Conservation (phyloP, 139 green algal genomes). For the Diplosphaera chodatii region DNA sequence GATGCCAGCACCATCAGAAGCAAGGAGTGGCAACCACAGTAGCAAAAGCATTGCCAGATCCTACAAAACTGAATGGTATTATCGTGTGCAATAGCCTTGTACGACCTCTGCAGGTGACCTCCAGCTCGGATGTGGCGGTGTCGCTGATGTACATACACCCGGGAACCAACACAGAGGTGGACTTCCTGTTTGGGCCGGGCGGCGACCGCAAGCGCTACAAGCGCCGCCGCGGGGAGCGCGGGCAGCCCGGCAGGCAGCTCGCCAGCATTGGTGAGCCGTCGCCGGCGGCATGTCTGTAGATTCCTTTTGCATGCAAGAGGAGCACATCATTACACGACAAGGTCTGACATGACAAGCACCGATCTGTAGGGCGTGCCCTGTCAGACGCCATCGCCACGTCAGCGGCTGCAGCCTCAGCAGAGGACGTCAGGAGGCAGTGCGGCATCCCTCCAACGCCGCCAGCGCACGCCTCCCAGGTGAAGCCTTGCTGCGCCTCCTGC, state of each 20-base stretch:
- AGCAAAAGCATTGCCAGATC: too few species aligned
- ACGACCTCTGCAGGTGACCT: neutral
- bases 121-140: neutral
- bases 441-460: neutral
- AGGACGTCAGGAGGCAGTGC: neutral
- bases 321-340: too few species aligned
- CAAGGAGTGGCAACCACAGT: too few species aligned
- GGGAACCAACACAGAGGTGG: neutral
- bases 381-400: neutral
- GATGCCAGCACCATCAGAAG: too few species aligned
- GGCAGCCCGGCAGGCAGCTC: neutral
- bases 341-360: neutral
- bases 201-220: neutral
- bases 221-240: neutral
- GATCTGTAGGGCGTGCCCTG: neutral
- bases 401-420: neutral
- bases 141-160: conserved; percentile 4
- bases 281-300: too few species aligned
- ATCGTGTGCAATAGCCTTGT: too few species aligned
- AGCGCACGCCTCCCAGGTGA: neutral
- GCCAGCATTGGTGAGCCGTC: neutral
- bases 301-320: too few species aligned
- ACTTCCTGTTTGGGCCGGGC: conserved; percentile 4
- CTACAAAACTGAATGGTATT: too few species aligned
- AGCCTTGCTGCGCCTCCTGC: too few species aligned